Percentiles rank a stretch among this genome's conserved stretches.
Conservation (phyloP, 495 filamentous ascomycete species). For the Lophiostoma macrostomum region DNA sequence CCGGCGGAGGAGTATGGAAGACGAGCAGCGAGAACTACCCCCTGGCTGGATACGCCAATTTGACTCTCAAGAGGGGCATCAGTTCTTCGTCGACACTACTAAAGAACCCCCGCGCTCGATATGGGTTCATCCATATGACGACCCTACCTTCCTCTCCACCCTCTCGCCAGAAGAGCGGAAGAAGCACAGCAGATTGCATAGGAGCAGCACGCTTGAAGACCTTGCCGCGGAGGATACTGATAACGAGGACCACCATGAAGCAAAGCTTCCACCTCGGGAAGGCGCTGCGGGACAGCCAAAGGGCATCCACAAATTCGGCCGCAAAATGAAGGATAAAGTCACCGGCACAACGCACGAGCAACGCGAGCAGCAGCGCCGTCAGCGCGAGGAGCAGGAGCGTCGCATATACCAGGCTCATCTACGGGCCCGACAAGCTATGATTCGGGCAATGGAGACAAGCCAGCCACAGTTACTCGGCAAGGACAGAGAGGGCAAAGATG, state of each 20-base stretch:
- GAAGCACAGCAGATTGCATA: constrained; percentile 37
- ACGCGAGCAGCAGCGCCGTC: constrained; percentile 39
- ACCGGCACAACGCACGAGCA: constrained; percentile 48
- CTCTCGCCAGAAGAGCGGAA: constrained; percentile 42
- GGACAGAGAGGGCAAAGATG: constrained; percentile 45
- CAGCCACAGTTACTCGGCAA: constrained; percentile 48
- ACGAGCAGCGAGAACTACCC: constrained; percentile 47
- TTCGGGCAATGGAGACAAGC: constrained; percentile 43
- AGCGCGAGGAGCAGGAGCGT: constrained; percentile 44
- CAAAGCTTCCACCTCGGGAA: constrained; percentile 8
- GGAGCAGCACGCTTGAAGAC: constrained; percentile 42
- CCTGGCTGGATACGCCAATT: constrained; percentile 48
- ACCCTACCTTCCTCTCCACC: constrained; percentile 45
- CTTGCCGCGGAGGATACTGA: constrained; percentile 45
- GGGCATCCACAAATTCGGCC: constrained; percentile 42
- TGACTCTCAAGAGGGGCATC: constrained; percentile 46
- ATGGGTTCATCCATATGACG: constrained; percentile 54
- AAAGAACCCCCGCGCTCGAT: constrained; percentile 46
- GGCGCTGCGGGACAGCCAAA: constrained; percentile 12
- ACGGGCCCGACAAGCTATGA: constrained; percentile 43
- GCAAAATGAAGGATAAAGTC: constrained; percentile 49
- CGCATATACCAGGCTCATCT: constrained; percentile 42
- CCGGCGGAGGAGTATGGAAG: constrained; percentile 50
- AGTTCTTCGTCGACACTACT: constrained; percentile 54
- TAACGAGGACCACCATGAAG: constrained; percentile 37